Evolutionary conservation across 257 asterid species (phyloP).

Genomic region (Linderniella brevidens): DNA sequence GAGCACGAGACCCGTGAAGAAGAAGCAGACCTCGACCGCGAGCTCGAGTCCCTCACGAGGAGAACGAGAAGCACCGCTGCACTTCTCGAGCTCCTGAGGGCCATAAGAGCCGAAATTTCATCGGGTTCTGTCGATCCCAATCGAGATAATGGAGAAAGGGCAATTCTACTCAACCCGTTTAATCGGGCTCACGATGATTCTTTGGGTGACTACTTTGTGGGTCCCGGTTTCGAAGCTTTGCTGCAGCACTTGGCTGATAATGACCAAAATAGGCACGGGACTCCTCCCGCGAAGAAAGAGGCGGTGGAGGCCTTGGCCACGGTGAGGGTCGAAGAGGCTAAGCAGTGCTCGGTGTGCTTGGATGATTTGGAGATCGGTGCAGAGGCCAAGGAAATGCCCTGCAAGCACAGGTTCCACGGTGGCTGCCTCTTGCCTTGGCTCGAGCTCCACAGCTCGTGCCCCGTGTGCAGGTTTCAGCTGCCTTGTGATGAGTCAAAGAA

Average conservation of each 20-base stretch:
- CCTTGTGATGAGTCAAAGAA: conserved; percentile 53
- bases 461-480: conserved; percentile 57
- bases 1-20: conserved; percentile 10
- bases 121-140: conserved; percentile 21
- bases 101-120: conserved; percentile 36
- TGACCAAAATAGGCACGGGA: conserved; percentile 59
- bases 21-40: conserved; percentile 32
- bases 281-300: conserved; percentile 69
- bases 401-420: conserved; percentile 60
- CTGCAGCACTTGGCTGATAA: conserved; percentile 73
- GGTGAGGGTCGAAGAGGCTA: conserved; percentile 23
- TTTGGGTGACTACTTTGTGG: conserved; percentile 60
- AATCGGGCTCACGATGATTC: conserved; percentile 45
- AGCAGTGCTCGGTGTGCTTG: conserved; percentile 61
- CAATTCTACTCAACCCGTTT: conserved; percentile 51
- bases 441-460: conserved; percentile 82
- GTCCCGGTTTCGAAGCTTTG: conserved; percentile 57
- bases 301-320: conserved; percentile 52
- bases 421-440: conserved; percentile 74
- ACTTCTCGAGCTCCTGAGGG: conserved; percentile 55
- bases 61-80: conserved; percentile 52
- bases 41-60: conserved; percentile 31
- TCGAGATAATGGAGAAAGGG: conserved; percentile 17
- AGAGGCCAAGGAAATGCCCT: conserved; percentile 66
- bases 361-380: conserved; percentile 55